These are phyloP conservation scores for Colletotrichum camelliae DNA, from an alignment of 2,329 filamentous ascomycete genomes.

Conservation along the genomic window DNA sequence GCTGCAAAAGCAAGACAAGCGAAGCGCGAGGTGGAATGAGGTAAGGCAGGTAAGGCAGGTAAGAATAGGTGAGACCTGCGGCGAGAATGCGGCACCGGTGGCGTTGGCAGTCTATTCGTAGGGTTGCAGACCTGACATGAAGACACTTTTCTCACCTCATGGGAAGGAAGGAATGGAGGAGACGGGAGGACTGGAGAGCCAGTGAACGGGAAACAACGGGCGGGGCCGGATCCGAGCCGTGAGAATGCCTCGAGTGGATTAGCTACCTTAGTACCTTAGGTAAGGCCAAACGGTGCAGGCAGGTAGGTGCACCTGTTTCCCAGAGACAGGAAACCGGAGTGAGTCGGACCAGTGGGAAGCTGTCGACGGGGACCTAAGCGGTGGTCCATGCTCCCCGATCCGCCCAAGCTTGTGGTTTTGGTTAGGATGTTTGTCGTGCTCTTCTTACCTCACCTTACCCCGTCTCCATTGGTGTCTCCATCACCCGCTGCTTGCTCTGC, in stretches of 20 bases:
- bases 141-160: background rate
- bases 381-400: conserved; percentile 14
- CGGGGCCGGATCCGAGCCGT: background rate
- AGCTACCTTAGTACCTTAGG: no score
- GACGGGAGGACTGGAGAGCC: no score
- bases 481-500: background rate
- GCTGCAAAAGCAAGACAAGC: background rate
- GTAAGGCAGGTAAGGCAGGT: background rate
- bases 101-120: background rate
- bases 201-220: background rate
- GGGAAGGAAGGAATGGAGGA: background rate
- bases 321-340: conserved; percentile 11
- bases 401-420: background rate
- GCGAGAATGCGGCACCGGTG: background rate
- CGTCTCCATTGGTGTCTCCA: background rate
- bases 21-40: background rate
- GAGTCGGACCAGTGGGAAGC: conserved; percentile 4
- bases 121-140: background rate
- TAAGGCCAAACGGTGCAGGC: no score
- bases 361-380: conserved; percentile 6
- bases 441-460: background rate
- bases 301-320: background rate
- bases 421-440: background rate
- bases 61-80: background rate
- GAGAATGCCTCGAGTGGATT: background rate